These are phyloP conservation scores for Tripidium arundinaceum DNA, from an alignment of 202 grass and related monocot genomes.

Conservation along the genomic window DNA sequence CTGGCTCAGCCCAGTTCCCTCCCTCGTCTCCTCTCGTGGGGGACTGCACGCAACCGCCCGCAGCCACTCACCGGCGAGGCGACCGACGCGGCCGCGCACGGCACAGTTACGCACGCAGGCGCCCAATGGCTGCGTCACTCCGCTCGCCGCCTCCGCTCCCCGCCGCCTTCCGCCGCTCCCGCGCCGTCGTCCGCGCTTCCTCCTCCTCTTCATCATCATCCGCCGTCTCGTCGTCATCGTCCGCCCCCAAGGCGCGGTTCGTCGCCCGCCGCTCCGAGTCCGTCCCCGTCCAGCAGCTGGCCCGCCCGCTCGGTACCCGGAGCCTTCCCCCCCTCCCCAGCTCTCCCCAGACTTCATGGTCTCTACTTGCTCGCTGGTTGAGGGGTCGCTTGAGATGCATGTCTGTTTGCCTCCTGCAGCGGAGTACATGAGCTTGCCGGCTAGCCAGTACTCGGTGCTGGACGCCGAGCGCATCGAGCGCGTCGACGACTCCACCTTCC, in stretches of 20 bases:
- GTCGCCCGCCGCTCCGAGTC: conserved; percentile 76
- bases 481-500: conserved; percentile 76
- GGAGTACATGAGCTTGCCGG: conserved; percentile 95
- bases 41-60: conserved; percentile 13
- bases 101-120: background rate
- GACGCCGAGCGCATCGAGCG: conserved; percentile 97
- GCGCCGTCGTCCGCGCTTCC: conserved; percentile 33
- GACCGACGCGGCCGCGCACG: background rate
- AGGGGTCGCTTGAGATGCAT: background rate
- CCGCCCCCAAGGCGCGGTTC: conserved; percentile 76
- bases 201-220: conserved; percentile 8
- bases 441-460: conserved; percentile 93
- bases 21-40: background rate
- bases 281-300: conserved; percentile 60
- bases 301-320: conserved; percentile 60
- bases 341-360: background rate
- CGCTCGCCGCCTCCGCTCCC: conserved; percentile 33
- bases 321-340: background rate
- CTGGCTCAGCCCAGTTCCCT: background rate
- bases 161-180: background rate
- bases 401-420: conserved; percentile 32
- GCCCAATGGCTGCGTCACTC: conserved; percentile 45
- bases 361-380: background rate
- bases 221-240: conserved; percentile 35
- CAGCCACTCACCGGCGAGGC: conserved; percentile 11